These are phyloP conservation scores for Ascochyta viciae-villosae DNA, from an alignment of 2,329 filamentous ascomycete genomes.

Conservation along the genomic window DNA sequence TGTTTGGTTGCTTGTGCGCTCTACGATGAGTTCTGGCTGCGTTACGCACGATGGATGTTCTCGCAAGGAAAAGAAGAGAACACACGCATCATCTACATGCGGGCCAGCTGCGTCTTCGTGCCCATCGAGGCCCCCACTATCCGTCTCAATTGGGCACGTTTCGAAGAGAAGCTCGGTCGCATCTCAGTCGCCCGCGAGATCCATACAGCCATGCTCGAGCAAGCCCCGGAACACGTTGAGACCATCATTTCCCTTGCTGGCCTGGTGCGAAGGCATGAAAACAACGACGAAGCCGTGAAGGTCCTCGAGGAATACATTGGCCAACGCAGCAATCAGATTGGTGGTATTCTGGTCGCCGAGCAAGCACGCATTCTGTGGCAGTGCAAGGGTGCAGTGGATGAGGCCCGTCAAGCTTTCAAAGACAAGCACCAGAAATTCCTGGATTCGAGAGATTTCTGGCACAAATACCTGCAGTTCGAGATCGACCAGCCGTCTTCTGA, in stretches of 20 bases:
- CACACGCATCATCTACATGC: constrained; percentile 88
- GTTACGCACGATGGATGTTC: constrained; percentile 93
- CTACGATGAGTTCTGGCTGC: constrained; percentile 97
- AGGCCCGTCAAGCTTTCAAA: constrained; percentile 82
- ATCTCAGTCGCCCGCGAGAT: constrained; percentile 83
- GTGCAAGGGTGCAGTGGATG: constrained; percentile 78
- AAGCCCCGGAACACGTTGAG: constrained; percentile 82
- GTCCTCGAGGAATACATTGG: constrained; percentile 82
- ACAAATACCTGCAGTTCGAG: constrained; percentile 87
- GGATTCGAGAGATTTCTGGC: constrained; percentile 89
- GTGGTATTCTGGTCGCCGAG: constrained; percentile 85
- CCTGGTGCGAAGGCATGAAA: constrained; percentile 80
- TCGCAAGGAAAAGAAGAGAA: constrained; percentile 82
- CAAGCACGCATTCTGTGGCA: constrained; percentile 91
- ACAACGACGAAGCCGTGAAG: constrained; percentile 82
- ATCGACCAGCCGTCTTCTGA: constrained; percentile 77
- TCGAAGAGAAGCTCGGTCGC: constrained; percentile 85
- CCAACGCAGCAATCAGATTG: constrained; percentile 76
- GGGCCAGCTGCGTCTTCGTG: constrained; percentile 83
- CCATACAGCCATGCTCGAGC: constrained; percentile 78
- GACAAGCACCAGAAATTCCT: constrained; percentile 84
- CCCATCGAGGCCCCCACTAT: constrained; percentile 85
- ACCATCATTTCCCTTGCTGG: constrained; percentile 89
- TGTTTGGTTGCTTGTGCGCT: constrained; percentile 91
- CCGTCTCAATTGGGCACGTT: constrained; percentile 89